These are phyloP conservation scores for Termitomyces titanicus DNA, from an alignment of 768 basidiomycete species.

Conservation along the genomic window DNA sequence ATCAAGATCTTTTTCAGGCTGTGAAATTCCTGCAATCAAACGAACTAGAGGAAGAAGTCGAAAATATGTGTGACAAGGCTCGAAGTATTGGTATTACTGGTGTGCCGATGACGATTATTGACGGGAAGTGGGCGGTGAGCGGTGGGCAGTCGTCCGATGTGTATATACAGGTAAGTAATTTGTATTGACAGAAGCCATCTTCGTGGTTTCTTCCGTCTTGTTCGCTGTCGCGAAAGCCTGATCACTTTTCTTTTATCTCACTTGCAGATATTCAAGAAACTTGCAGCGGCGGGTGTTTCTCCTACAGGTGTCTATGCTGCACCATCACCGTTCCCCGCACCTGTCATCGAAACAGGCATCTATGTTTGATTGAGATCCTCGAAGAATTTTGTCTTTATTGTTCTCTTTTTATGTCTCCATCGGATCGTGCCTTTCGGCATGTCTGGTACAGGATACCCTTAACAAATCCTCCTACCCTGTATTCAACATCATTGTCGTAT, in stretches of 20 bases:
- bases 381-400: not conserved
- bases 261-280: slow-evolving; percentile 46
- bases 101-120: slow-evolving; percentile 77
- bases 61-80: slow-evolving; percentile 58
- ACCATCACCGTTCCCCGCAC: slow-evolving; percentile 30
- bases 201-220: not conserved
- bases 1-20: slow-evolving; percentile 38
- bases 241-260: not conserved
- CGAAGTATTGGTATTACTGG: slow-evolving; percentile 68
- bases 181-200: not conserved
- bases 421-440: not conserved
- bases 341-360: slow-evolving; percentile 26
- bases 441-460: slow-evolving; percentile 7
- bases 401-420: not conserved
- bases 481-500: not conserved
- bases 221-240: not conserved
- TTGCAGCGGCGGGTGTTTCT: slow-evolving; percentile 34
- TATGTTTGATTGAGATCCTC: slow-evolving; percentile 6
- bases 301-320: slow-evolving; percentile 26
- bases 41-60: slow-evolving; percentile 62
- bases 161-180: slow-evolving; percentile 54
- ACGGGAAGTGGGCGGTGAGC: slow-evolving; percentile 73
- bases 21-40: slow-evolving; percentile 60
- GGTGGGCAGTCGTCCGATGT: slow-evolving; percentile 73
- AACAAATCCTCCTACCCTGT: not conserved